Base-by-base conservation (phyloP, 371 early-diverging fungal species). In the Mortierella sp. region DNA sequence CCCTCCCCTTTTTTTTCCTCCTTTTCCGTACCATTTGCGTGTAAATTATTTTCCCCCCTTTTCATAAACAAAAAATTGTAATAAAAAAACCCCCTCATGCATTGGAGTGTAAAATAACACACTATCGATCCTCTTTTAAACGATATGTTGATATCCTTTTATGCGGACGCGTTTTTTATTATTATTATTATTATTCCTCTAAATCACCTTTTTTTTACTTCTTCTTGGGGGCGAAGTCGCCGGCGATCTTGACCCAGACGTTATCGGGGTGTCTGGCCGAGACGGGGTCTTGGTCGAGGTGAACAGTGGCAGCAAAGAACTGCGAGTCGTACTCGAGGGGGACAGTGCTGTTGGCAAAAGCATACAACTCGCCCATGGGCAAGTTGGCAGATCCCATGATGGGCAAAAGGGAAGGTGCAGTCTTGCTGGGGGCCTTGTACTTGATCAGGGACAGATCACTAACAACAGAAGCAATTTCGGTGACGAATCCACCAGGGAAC, bases 401-500 rank as follows among this genome's bases (percentile, higher is more conserved):
- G 28, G 74, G 81, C 60, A 60, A 31, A 19, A 34, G 48, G 14
- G 63, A 60, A 8, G 75, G 72, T 0, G 74, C 74, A 21, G 44
- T 60, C 54, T 75, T 80, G 57, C 73, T 38, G 31, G 63, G 44
- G 47, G 70, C 75, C 80, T 77, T 86, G 78, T 77, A 82, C 28
- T 60, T 57, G 54, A 82, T 60, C 76, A 52, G 52, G 31, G 28
- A 54, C 31, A 86, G 31, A 65, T 86, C 86, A 5, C 42, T 34
- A 38, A 82, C 75, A 34, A 86, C 34, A 65, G 70, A 58, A 9
- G 72, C 78, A 31, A 82, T 75, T 71, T 86, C 82, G 63, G 80
- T 80, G 44, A 86, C 86, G 42, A 86, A 86, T 13, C 86, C 86
- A n/a, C 86, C 86, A 28, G 86, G 86, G 82, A 86, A 86, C 14